Base-by-base conservation (phyloP, 129 eudicot genomes). In the Ambrosia artemisiifolia region DNA sequence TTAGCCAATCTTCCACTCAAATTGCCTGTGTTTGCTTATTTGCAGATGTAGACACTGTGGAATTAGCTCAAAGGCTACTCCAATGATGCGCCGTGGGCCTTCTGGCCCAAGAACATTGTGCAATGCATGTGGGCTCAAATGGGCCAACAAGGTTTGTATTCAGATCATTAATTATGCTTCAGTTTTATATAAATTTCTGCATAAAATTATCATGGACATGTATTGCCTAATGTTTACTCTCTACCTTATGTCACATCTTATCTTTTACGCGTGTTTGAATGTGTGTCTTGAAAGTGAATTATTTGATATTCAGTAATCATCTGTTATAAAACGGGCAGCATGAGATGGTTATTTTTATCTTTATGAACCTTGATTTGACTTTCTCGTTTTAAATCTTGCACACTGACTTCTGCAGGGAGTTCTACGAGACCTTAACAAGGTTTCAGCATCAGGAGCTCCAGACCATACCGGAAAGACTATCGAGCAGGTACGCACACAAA, bases 31-130 rank as follows among this genome's bases (percentile, higher is more conserved):
- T 79, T 18, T 79, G 34, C 33, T 73, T n/a, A 36, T 67, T 49
- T 69, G 62, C 87, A 90, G 98, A 64, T 93, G 98, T 81, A 79
- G 80, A 66, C 90, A 93, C 78, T 93, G 98, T 71, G 96, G 96
- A 64, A 90, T 82, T 66, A 87, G 98, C 78, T 90, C 96, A 76
- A 93, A 93, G 46, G 80, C 95, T 49, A 93, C 98, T 42, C 98
- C 98, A 35, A 90, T 90, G 91, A 93, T 93, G 98, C 95, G 98
- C 14, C 98, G 96, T 69, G 98, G 98, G 34, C 98, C 98, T 71
- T 90, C 83, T 78, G 98, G 98, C 35, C 98, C 96, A 68, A 84
- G 96, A 79, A 87, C 96, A 63, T 80, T 93, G 82, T 93, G 98
- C 80, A 93, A 93, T 77, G 98, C 96, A 32, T 93, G 98, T 51